Conservation (phyloP, 2,329 filamentous ascomycete genomes). For the Aspergillus alliaceus region DNA sequence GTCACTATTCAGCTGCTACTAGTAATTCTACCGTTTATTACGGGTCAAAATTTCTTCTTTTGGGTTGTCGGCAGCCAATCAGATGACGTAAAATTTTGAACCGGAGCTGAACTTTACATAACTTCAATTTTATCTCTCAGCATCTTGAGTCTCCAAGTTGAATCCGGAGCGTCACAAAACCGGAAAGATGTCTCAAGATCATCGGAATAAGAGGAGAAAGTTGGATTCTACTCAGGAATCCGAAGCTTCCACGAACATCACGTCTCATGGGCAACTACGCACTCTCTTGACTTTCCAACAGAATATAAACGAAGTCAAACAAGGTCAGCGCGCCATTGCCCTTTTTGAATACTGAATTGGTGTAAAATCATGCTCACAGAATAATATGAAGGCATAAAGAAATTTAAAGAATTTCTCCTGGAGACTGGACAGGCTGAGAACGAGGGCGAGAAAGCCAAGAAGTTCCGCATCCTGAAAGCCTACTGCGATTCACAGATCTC, state of each 20-base stretch:
- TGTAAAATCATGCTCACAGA: neutral
- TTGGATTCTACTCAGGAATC: constrained; percentile 28
- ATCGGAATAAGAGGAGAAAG: constrained; percentile 42
- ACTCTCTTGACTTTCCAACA: constrained; percentile 70
- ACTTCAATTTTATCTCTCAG: constrained; percentile 3
- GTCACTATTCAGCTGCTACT: too few species aligned
- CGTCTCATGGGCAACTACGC: constrained; percentile 63
- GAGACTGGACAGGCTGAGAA: constrained; percentile 39
- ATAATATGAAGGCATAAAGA: constrained; percentile 36
- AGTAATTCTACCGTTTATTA: too few species aligned
- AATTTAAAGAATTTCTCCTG: constrained; percentile 46
- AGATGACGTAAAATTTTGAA: constrained; percentile 22
- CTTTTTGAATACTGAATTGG: neutral
- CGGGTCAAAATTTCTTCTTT: too few species aligned
- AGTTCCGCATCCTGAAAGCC: constrained; percentile 44
- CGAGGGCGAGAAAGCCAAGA: constrained; percentile 37
- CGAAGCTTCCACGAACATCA: constrained; percentile 27
- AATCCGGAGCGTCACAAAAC: constrained; percentile 20
- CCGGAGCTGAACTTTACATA: constrained; percentile 7
- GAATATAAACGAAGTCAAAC: constrained; percentile 59
- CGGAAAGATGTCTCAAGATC: constrained; percentile 34
- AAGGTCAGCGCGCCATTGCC: constrained; percentile 55
- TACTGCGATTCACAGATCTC: constrained; percentile 57
- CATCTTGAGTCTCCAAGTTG: neutral
- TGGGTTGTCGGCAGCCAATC: constrained; percentile 11